Percentiles rank a stretch among this genome's conserved stretches.
Evolutionary conservation across 2,329 filamentous ascomycete genomes (phyloP).

Genomic region (Calcarisporium arbuscula): DNA sequence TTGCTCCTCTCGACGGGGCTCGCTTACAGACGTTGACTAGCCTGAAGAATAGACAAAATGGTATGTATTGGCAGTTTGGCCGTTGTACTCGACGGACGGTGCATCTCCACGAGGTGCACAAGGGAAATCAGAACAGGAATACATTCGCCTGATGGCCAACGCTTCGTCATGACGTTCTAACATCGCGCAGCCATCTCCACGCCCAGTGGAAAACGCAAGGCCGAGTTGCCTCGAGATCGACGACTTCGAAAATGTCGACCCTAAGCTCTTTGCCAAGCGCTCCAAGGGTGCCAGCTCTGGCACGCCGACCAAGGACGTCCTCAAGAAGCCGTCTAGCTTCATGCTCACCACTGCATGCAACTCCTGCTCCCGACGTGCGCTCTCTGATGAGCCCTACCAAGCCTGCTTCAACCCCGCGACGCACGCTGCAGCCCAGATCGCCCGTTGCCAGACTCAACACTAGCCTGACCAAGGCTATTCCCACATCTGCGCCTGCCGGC

Average conservation of each 20-base stretch:
- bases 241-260: constrained; percentile 58
- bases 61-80: constrained; percentile 35
- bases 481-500: constrained; percentile 64
- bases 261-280: constrained; percentile 50
- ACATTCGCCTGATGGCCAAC: background rate
- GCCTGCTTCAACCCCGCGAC: constrained; percentile 26
- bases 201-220: constrained; percentile 51
- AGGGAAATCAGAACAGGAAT: background rate
- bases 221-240: constrained; percentile 43
- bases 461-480: constrained; percentile 40
- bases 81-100: no score
- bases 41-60: constrained; percentile 72
- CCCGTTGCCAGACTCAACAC: constrained; percentile 41
- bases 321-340: constrained; percentile 46
- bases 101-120: background rate
- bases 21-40: constrained; percentile 67
- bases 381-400: constrained; percentile 26
- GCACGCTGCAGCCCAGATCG: constrained; percentile 47
- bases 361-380: constrained; percentile 24
- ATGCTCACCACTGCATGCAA: constrained; percentile 33
- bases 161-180: background rate
- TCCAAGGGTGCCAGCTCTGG: constrained; percentile 42
- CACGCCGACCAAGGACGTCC: constrained; percentile 35
- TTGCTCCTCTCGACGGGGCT: constrained; percentile 63
- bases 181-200: constrained; percentile 31